phyloP scores from a whole-genome alignment of 768 basidiomycete species.

The Trichaptum fuscoviolaceum region DNA sequence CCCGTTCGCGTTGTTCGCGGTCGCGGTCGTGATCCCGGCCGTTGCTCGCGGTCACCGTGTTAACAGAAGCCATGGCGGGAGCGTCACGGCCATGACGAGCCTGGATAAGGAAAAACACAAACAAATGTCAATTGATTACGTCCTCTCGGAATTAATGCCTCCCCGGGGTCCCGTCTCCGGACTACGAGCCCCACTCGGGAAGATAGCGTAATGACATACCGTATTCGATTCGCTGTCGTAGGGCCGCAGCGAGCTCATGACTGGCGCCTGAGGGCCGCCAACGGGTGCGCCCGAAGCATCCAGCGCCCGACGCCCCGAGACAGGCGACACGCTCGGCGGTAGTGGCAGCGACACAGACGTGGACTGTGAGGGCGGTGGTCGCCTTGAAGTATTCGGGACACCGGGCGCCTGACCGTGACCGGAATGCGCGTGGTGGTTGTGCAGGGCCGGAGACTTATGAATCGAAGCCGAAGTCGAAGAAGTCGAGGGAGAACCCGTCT shows the following conservation, averaged over 20 bases:
- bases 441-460: not conserved
- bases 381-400: not conserved
- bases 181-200: not conserved
- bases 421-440: not conserved
- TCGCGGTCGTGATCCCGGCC: conserved; percentile 10
- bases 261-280: not conserved
- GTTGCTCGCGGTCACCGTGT: conserved; percentile 11
- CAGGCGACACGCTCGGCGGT: not conserved
- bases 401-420: not conserved
- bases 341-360: not conserved
- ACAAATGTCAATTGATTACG: conserved; percentile 1
- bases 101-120: not conserved
- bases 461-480: not conserved
- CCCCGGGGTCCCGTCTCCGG: not conserved
- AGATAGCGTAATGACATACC: not conserved
- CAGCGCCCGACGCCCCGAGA: conserved; percentile 3
- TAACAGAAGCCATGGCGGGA: conserved; percentile 1
- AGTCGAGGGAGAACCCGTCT: not conserved
- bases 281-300: not conserved
- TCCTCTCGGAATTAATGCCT: not conserved
- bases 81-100: conserved; percentile 1
- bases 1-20: not conserved
- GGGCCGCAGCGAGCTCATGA: conserved; percentile 2
- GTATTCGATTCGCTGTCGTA: not conserved
- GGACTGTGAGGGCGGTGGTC: too few relatives aligned